Evolutionary conservation across 2,329 filamentous ascomycete genomes (phyloP).

Genomic region (Scopulariopsis brevicaulis): DNA sequence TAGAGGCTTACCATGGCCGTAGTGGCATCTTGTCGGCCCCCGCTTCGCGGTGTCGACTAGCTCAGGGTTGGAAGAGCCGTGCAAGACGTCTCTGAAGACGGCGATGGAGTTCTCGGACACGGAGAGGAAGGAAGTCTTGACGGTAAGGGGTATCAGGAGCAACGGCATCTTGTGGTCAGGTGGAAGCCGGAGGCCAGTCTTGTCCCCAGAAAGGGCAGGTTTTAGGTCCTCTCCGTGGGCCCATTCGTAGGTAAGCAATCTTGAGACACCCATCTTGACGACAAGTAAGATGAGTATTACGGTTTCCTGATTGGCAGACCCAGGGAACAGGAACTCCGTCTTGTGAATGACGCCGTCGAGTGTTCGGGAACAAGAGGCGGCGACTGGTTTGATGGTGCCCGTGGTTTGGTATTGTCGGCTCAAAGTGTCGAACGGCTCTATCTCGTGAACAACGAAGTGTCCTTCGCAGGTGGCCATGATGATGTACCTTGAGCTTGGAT

Average conservation of each 20-base stretch:
- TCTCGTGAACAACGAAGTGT: constrained; percentile 59
- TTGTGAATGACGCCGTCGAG: constrained; percentile 69
- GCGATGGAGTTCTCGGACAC: constrained; percentile 50
- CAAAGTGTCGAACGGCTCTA: constrained; percentile 44
- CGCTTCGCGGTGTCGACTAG: constrained; percentile 27
- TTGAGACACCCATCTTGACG: constrained; percentile 33
- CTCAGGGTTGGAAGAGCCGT: constrained; percentile 36
- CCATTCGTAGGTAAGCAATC: constrained; percentile 51
- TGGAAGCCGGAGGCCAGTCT: constrained; percentile 36
- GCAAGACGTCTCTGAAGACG: constrained; percentile 42
- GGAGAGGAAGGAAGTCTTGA: constrained; percentile 59
- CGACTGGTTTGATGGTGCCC: constrained; percentile 47
- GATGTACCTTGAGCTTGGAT: constrained; percentile 59
- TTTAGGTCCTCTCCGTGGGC: constrained; percentile 35
- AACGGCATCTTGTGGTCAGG: constrained; percentile 48
- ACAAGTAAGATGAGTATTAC: constrained; percentile 66
- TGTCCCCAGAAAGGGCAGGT: constrained; percentile 31
- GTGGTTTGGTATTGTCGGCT: constrained; percentile 32
- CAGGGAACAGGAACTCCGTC: constrained; percentile 75
- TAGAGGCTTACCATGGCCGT: constrained; percentile 39
- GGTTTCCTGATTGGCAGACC: constrained; percentile 51
- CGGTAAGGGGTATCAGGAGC: constrained; percentile 60
- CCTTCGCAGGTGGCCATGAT: constrained; percentile 62
- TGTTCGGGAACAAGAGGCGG: constrained; percentile 25
- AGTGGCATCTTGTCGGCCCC: constrained; percentile 29